Base-by-base conservation (phyloP, 495 filamentous ascomycete species). In the Glonium stellatum region DNA sequence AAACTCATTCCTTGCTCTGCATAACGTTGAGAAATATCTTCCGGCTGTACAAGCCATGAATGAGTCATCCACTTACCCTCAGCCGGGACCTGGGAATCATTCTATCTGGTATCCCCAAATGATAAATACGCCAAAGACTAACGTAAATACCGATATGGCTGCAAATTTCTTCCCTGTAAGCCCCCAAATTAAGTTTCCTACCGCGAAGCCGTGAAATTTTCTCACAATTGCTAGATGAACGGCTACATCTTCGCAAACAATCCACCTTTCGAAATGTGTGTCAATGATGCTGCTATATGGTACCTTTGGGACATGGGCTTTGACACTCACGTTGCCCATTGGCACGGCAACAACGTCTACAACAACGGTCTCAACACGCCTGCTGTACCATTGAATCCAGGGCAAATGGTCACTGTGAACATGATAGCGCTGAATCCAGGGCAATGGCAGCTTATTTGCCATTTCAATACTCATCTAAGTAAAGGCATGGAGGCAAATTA, bases 181-280 rank as follows among this genome's bases (percentile, higher is more conserved):
- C 27, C 3, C 27, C 27, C 27, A 31, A 31, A 31, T 31, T 6
- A 31, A 31, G 27, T 31, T 2, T 6, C 2, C 6, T 6, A 31
- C 27, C 6, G 27, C 27, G 6, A 31, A 31, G 6, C 6, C 6
- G 2, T 31, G 27, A 31, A 31, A 2, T 31, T 31, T 31, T 31
- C 27, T 31, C 27, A 31, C 27, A 31, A 31, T 31, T 31, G 27
- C 27, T 31, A 31, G 27, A 64, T 60, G 46, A 64, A 64, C 39
- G 61, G 61, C 39, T 64, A 64, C 51, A 51, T 64, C 19, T 64
- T 61, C 41, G 48, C 58, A 35, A 64, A 64, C 61, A 56, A 47
- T 19, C 61, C 61, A 9, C 31, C 49, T 5, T 64, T 57, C 57
- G 58, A 64, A 31, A 64, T 61, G 58, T 64, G 61, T 50, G 31